A percentile compares a stretch with the other conserved stretches of the same genome.
These are phyloP conservation scores for Pestalotiopsis sp. DNA, from an alignment of 2,329 filamentous ascomycete genomes.

Conservation along the genomic window DNA sequence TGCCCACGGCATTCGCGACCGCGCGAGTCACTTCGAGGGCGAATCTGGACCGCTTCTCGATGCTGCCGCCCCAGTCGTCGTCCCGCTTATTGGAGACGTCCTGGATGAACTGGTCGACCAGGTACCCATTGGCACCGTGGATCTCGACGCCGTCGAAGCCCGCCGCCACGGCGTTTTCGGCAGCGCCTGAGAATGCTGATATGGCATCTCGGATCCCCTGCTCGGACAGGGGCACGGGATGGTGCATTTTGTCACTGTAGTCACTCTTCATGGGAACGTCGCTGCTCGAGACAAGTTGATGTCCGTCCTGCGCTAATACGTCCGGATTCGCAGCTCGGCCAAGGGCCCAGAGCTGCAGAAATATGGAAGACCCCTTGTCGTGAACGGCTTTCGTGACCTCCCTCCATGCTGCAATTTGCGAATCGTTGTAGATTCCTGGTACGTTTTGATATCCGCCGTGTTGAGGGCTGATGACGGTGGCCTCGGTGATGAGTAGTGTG, in stretches of 20 bases:
- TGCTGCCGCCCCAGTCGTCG: constrained; percentile 55
- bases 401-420: constrained; percentile 57
- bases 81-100: constrained; percentile 55
- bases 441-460: constrained; percentile 47
- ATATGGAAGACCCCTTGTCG: constrained; percentile 59
- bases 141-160: constrained; percentile 22
- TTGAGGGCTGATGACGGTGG: constrained; percentile 49
- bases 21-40: constrained; percentile 54
- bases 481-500: constrained; percentile 56
- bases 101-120: constrained; percentile 59
- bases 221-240: constrained; percentile 25
- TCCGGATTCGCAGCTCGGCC: constrained; percentile 51
- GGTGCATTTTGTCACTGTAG: constrained; percentile 1
- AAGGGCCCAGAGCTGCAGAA: constrained; percentile 62
- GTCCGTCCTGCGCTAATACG: neutral
- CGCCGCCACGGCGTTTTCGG: constrained; percentile 15
- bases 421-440: constrained; percentile 55
- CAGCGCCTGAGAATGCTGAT: constrained; percentile 20
- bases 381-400: constrained; percentile 60
- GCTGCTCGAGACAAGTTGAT: constrained; percentile 25
- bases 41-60: constrained; percentile 57
- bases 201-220: constrained; percentile 18
- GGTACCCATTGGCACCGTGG: constrained; percentile 45
- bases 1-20: constrained; percentile 50
- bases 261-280: constrained; percentile 18